Evolutionary conservation across 2,329 filamentous ascomycete genomes (phyloP), one percentile per base, ranked within the genome.

Genomic region (Exutisphaerella laricina): DNA sequence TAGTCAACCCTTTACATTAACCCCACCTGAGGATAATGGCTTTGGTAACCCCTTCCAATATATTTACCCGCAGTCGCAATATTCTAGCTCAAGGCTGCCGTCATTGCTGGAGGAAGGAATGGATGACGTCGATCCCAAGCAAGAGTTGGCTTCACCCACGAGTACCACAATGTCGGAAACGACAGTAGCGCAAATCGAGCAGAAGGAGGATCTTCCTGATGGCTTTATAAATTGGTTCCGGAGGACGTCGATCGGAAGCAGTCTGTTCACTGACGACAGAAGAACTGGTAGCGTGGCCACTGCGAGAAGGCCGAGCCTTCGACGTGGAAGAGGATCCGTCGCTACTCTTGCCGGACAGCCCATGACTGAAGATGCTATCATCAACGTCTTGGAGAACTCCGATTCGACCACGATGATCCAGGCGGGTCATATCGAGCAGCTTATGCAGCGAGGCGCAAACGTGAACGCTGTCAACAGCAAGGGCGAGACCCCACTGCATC

Each of bases 401-500:
- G 33, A 35, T 13, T 13, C 33, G 8, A 35, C 17, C 8, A 35
- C 33, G 16, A 35, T 20, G 33, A 35, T 35, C 17, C 33, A 35
- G 13, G 30, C 41, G 14, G 35, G 21, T n/a, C 20, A 39, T 20
- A 32, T 44, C 20, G 41, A 44, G 28, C 16, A 34, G 16, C 29
- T 44, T 7, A 38, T 44, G 7, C 12, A 39, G 13, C 29, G 30
- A 8, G 41, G 41, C 7, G 34, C 41, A 5, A 25, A 32, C 21
- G 20, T 38, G 6, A 44, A 44, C 22, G 28, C 34, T 20, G 12
- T 14, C 5, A 44, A 44, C 16, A 23, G n/a, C 4, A 21, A 32
- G 14, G 41, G 41, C 21, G 35, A 44, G 29, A 39, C 35, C 1
- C 41, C 34, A 9, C 28, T 44, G n/a, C 41, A 44, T 22, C 23